Conservation (phyloP, 1,284 basidiomycete genomes). For the Marasmius oreades region DNA sequence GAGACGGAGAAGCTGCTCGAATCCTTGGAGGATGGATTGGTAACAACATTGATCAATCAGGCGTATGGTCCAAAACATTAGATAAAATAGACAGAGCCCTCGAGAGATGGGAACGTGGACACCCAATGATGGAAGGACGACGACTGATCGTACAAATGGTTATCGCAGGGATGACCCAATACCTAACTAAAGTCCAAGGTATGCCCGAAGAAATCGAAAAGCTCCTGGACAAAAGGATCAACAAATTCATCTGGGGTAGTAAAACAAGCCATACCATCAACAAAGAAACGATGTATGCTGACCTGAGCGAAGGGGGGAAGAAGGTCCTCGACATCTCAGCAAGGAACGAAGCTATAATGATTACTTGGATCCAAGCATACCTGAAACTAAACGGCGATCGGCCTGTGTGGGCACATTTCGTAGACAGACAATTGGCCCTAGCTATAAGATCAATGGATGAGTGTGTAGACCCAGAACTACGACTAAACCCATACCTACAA, state of each 20-base stretch:
- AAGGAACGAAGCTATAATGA: constrained; percentile 10
- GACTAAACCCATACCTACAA: neutral
- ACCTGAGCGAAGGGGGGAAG: neutral
- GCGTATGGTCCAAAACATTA: constrained; percentile 13
- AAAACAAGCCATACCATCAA: neutral
- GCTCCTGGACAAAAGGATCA: constrained; percentile 6
- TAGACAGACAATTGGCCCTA: neutral
- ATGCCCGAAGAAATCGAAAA: constrained; percentile 17
- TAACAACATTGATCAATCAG: constrained; percentile 12
- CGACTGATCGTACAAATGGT: constrained; percentile 14
- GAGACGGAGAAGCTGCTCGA: constrained; percentile 8
- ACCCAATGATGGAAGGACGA: constrained; percentile 17
- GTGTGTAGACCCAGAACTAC: neutral
- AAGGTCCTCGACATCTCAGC: constrained; percentile 4
- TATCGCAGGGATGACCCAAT: constrained; percentile 17
- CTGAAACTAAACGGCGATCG: neutral
- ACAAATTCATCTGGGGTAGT: too few species aligned
- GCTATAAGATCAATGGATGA: neutral
- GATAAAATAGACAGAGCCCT: constrained; percentile 14
- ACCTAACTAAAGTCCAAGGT: constrained; percentile 19
- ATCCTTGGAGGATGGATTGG: constrained; percentile 17
- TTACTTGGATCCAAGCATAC: constrained; percentile 7
- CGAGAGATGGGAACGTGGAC: constrained; percentile 7
- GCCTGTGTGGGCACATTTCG: neutral
- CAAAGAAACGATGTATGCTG: neutral